phyloP scores from a whole-genome alignment of 768 basidiomycete genomes.

The Panus rudis region DNA sequence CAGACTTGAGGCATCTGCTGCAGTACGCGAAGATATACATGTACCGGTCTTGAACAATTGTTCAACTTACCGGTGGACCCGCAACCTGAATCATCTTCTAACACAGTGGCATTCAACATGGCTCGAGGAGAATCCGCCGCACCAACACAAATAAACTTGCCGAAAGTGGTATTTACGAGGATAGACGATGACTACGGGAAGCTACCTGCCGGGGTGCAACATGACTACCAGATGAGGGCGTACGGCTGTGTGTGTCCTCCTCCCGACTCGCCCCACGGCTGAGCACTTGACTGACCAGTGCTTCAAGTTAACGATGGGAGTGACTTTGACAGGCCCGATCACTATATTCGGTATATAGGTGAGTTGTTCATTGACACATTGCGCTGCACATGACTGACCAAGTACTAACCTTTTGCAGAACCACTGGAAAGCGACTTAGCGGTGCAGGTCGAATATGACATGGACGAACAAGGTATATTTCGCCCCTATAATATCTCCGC shows the following conservation, averaged over 20 bases:
- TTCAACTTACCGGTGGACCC: too few species aligned
- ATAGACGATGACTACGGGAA: conserved; percentile 58
- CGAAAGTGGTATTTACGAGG: conserved; percentile 62
- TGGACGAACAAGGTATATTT: conserved; percentile 91
- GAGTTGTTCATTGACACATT: not conserved
- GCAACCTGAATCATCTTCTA: too few species aligned
- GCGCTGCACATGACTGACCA: not conserved
- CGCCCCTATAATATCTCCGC: not conserved
- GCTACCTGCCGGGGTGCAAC: conserved; percentile 52
- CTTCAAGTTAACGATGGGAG: conserved; percentile 52
- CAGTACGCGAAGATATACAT: too few species aligned
- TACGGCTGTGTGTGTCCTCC: conserved; percentile 62
- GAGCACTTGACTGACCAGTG: not conserved
- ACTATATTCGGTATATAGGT: conserved; percentile 89
- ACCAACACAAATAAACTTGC: conserved; percentile 37
- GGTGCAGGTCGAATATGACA: conserved; percentile 96
- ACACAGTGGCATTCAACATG: too few species aligned
- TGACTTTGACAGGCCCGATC: conserved; percentile 69
- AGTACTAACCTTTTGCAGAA: conserved; percentile 38
- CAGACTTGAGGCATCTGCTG: too few species aligned
- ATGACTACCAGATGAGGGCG: conserved; percentile 50
- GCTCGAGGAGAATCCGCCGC: conserved; percentile 32
- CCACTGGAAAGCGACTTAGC: conserved; percentile 90
- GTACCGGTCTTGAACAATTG: too few species aligned
- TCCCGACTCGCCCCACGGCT: not conserved